These are phyloP conservation scores for Torulaspora globosa DNA, from an alignment of 1,139 yeast species.

Conservation along the genomic window DNA sequence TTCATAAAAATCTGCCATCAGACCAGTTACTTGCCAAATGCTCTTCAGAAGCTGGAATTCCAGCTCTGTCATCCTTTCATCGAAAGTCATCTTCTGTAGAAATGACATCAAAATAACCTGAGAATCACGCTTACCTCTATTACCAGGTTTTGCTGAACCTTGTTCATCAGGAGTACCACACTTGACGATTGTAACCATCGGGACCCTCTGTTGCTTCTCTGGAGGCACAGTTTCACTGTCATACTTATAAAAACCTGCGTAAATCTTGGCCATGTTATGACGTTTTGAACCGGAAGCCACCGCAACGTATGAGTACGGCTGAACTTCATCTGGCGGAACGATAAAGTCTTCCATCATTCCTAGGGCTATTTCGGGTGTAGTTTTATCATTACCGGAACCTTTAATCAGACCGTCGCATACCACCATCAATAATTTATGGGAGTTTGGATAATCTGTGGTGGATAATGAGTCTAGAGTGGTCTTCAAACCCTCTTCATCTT, in stretches of 20 bases:
- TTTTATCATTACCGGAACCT: constrained; percentile 82
- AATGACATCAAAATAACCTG: constrained; percentile 92
- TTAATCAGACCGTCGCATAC: constrained; percentile 92
- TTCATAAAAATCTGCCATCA: constrained; percentile 84
- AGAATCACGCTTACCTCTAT: constrained; percentile 97
- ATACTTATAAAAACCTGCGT: constrained; percentile 85
- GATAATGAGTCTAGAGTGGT: constrained; percentile 87
- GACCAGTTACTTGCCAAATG: constrained; percentile 84
- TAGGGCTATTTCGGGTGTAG: constrained; percentile 86
- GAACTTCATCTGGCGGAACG: constrained; percentile 65
- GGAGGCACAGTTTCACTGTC: constrained; percentile 67
- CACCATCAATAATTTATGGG: constrained; percentile 79
- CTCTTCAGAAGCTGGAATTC: constrained; percentile 77
- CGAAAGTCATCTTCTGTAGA: constrained; percentile 84
- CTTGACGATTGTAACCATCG: constrained; percentile 76
- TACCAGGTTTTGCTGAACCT: constrained; percentile 82
- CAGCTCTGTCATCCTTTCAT: constrained; percentile 94
- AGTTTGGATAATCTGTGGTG: constrained; percentile 89
- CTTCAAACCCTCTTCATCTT: constrained; percentile 79
- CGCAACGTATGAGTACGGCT: constrained; percentile 83
- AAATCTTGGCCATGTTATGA: constrained; percentile 96
- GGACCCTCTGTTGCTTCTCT: constrained; percentile 85
- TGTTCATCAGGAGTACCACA: constrained; percentile 91
- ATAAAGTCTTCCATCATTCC: constrained; percentile 85
- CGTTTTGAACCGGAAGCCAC: constrained; percentile 91